Conservation (phyloP, 768 basidiomycete genomes). For the Sarcodon aspratus region DNA sequence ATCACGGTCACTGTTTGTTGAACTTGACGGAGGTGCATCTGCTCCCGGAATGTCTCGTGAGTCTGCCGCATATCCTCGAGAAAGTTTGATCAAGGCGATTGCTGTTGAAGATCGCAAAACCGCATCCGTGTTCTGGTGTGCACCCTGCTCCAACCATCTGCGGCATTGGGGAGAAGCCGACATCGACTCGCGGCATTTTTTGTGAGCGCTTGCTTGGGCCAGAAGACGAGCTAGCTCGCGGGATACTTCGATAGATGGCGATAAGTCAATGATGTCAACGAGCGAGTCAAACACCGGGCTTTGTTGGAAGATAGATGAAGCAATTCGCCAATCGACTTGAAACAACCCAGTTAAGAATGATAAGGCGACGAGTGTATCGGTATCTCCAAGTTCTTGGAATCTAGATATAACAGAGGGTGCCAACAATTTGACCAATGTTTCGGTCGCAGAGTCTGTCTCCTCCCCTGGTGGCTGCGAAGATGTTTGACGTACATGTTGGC, state of each 20-base stretch:
- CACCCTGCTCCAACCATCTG: constrained; percentile 54
- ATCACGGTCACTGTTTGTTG: constrained; percentile 25
- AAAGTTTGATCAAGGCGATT: constrained; percentile 71
- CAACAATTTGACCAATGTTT: constrained; percentile 38
- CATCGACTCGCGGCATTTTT: constrained; percentile 40
- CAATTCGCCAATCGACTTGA: constrained; percentile 67
- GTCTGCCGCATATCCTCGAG: constrained; percentile 32
- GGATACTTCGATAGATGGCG: constrained; percentile 34
- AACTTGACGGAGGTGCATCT: constrained; percentile 2
- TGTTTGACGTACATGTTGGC: constrained; percentile 41
- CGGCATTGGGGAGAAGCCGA: background rate
- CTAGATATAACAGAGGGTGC: constrained; percentile 34
- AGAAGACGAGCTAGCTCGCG: constrained; percentile 63
- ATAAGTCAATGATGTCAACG: constrained; percentile 62
- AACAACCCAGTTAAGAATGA: constrained; percentile 72
- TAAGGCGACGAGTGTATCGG: constrained; percentile 38
- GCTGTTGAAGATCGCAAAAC: constrained; percentile 50
- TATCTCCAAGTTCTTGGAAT: constrained; percentile 47
- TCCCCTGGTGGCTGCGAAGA: constrained; percentile 18
- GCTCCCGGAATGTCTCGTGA: background rate
- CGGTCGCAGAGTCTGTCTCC: constrained; percentile 34
- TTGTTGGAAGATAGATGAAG: constrained; percentile 48
- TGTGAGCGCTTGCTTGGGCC: constrained; percentile 67
- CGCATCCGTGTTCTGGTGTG: constrained; percentile 32
- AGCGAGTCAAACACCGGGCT: constrained; percentile 56